These are phyloP conservation scores for Durotheca rogersii DNA, from an alignment of 495 filamentous ascomycete species.

Conservation along the genomic window DNA sequence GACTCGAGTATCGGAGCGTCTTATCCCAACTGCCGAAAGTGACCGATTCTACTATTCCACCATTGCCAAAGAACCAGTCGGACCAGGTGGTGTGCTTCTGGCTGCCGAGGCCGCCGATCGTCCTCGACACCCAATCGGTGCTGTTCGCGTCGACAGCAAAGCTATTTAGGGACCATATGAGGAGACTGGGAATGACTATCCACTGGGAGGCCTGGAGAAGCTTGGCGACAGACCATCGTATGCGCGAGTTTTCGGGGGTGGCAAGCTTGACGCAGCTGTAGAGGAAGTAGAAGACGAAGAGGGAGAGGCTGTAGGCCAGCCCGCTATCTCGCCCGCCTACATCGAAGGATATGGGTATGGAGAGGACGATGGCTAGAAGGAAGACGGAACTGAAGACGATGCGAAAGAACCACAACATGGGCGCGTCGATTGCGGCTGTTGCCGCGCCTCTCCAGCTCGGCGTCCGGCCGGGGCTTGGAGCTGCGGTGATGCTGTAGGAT, in stretches of 20 bases:
- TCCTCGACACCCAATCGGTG: conserved; percentile 76
- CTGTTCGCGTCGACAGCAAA: conserved; percentile 84
- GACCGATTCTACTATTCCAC: conserved; percentile 72
- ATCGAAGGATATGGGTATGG: conserved; percentile 93
- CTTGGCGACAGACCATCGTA: conserved; percentile 67
- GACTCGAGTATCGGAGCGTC: conserved; percentile 87
- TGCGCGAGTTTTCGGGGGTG: conserved; percentile 75
- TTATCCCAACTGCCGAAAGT: conserved; percentile 89
- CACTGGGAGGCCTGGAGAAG: conserved; percentile 75
- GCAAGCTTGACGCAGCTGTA: conserved; percentile 77
- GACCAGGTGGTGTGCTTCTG: conserved; percentile 63
- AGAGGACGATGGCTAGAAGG: conserved; percentile 84
- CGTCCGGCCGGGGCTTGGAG: conserved; percentile 34
- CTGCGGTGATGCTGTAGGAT: too few relatives aligned
- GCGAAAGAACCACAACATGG: conserved; percentile 70
- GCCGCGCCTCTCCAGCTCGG: conserved; percentile 38
- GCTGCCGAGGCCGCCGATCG: conserved; percentile 62
- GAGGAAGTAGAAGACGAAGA: conserved; percentile 86
- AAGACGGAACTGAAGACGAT: conserved; percentile 74
- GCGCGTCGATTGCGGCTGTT: conserved; percentile 42
- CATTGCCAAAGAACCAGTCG: conserved; percentile 82
- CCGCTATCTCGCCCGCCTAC: conserved; percentile 93
- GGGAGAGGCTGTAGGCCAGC: conserved; percentile 83
- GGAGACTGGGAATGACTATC: conserved; percentile 73
- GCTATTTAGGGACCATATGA: conserved; percentile 92